phyloP scores from a whole-genome alignment of 345 rosid species.

The Odontarrhena argentea region DNA sequence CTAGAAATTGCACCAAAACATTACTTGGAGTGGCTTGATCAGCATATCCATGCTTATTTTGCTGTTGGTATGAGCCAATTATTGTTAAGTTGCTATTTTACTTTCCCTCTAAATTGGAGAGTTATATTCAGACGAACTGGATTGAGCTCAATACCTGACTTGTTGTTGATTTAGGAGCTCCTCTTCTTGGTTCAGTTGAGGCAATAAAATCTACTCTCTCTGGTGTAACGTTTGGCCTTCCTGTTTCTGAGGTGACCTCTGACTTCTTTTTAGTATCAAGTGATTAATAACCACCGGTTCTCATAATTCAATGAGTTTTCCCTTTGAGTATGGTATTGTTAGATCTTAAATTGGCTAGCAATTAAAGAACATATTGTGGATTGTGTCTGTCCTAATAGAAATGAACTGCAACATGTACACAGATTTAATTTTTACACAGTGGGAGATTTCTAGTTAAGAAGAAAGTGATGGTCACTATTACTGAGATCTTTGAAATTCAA shows the following conservation, averaged over 20 bases:
- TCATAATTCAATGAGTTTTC: neutral
- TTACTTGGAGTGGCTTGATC: slow-evolving; percentile 85
- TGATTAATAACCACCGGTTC: slow-evolving; percentile 6
- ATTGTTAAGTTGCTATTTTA: slow-evolving; percentile 14
- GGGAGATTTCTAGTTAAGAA: slow-evolving; percentile 27
- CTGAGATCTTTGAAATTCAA: slow-evolving; percentile 5
- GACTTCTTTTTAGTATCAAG: slow-evolving; percentile 28
- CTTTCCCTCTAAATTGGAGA: slow-evolving; percentile 19
- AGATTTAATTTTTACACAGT: slow-evolving; percentile 12
- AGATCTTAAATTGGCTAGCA: slow-evolving; percentile 13
- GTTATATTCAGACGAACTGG: neutral
- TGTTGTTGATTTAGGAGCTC: slow-evolving; percentile 66
- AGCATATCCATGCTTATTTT: slow-evolving; percentile 91
- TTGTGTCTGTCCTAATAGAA: slow-evolving; percentile 16
- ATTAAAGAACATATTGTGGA: slow-evolving; percentile 22
- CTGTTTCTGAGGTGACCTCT: slow-evolving; percentile 85
- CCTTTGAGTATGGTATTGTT: slow-evolving; percentile 16
- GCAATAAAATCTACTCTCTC: slow-evolving; percentile 75
- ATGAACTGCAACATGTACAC: slow-evolving; percentile 7
- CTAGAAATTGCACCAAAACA: slow-evolving; percentile 98
- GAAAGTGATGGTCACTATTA: neutral
- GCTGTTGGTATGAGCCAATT: slow-evolving; percentile 73
- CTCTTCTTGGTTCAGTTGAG: slow-evolving; percentile 93
- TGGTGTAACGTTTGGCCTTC: slow-evolving; percentile 91
- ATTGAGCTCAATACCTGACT: slow-evolving; percentile 23